Conservation (phyloP, 768 basidiomycete genomes). For the Suillus decipiens region DNA sequence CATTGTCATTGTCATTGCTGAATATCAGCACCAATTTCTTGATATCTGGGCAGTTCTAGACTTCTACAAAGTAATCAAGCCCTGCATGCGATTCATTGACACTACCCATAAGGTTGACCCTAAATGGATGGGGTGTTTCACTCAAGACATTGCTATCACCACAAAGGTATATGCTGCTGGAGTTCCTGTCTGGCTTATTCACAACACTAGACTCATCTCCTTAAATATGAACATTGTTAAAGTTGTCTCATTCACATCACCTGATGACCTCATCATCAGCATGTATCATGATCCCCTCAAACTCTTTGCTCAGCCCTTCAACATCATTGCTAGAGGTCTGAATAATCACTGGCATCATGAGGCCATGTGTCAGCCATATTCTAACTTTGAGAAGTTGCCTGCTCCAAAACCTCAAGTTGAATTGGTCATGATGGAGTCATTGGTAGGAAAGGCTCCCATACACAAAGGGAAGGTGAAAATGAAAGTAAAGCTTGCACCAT, state of each 20-base stretch:
- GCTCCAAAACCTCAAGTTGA: too few species aligned
- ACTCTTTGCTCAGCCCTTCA: too few species aligned
- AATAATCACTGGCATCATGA: too few species aligned
- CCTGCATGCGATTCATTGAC: background rate
- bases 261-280: background rate
- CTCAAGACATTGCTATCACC: background rate
- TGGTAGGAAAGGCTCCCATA: too few species aligned
- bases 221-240: background rate
- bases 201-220: background rate
- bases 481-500: too few species aligned
- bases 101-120: background rate
- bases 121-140: slow-evolving; percentile 7
- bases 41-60: background rate
- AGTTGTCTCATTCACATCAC: background rate
- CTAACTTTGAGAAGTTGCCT: too few species aligned
- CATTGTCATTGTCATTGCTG: background rate
- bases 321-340: too few species aligned
- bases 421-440: too few species aligned
- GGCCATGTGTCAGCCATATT: too few species aligned
- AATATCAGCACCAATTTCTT: background rate
- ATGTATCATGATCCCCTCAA: too few species aligned
- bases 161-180: background rate
- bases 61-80: background rate
- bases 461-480: too few species aligned
- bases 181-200: slow-evolving; percentile 2